Conservation (phyloP, 2,329 filamentous ascomycete species). For the Rhynchosporium graminicola region DNA sequence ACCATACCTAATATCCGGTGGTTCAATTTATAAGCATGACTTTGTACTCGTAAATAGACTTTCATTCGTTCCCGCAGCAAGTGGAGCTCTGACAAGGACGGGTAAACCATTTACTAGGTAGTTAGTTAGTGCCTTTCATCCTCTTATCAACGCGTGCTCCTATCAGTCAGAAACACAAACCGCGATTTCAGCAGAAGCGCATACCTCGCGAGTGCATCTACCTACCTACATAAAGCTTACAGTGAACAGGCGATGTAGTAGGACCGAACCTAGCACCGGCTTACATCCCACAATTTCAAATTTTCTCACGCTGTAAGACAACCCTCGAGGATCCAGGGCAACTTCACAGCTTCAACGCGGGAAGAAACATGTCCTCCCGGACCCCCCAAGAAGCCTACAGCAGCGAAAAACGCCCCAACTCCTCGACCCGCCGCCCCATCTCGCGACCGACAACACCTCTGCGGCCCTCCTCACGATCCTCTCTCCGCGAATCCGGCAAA, state of each 20-base stretch:
- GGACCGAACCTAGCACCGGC: no score
- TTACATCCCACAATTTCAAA: no score
- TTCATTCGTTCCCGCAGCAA: neutral
- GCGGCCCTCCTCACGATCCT: conserved; percentile 85
- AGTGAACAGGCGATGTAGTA: no score
- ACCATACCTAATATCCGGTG: no score
- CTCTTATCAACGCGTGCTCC: neutral
- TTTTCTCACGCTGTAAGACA: neutral
- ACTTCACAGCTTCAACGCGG: no score
- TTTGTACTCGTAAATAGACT: neutral
- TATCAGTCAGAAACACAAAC: neutral
- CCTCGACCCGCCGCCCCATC: conserved; percentile 33
- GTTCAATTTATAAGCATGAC: no score
- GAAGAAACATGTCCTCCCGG: conserved; percentile 33
- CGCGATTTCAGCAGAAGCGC: neutral
- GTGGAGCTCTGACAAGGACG: neutral
- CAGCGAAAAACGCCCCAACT: conserved; percentile 36
- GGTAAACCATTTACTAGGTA: neutral
- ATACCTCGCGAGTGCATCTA: neutral
- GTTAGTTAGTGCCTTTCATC: neutral
- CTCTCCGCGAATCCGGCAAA: conserved; percentile 71
- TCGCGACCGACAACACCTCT: conserved; percentile 83
- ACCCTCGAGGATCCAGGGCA: neutral
- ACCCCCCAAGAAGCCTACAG: conserved; percentile 35
- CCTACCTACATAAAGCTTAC: no score